Conservation (phyloP, 2,329 filamentous ascomycete species). For the Stemphylium lycopersici region DNA sequence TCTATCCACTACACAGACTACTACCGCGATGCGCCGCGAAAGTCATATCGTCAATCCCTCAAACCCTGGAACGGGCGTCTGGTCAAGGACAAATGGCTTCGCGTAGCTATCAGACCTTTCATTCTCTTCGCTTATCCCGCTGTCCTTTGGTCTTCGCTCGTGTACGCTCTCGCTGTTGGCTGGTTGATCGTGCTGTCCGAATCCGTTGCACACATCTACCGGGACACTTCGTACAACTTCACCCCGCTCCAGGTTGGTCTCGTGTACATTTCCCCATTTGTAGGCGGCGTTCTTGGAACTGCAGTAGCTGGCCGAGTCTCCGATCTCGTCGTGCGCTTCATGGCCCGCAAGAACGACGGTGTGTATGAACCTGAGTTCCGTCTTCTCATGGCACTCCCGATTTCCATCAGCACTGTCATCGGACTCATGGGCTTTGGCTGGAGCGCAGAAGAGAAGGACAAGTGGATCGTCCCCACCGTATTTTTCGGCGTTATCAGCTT, state of each 20-base stretch:
- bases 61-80: constrained; percentile 80
- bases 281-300: constrained; percentile 77
- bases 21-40: constrained; percentile 69
- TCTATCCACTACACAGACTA: constrained; percentile 69
- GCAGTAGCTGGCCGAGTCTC: constrained; percentile 88
- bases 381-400: constrained; percentile 71
- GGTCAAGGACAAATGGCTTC: constrained; percentile 74
- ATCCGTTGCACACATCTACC: constrained; percentile 80
- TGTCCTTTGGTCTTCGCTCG: constrained; percentile 83
- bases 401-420: constrained; percentile 77
- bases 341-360: constrained; percentile 87
- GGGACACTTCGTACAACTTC: constrained; percentile 77
- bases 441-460: constrained; percentile 75
- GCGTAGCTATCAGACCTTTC: constrained; percentile 78
- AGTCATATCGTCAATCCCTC: constrained; percentile 76
- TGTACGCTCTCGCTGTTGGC: constrained; percentile 87
- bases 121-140: constrained; percentile 86
- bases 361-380: constrained; percentile 91
- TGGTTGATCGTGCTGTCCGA: constrained; percentile 97
- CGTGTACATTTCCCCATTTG: constrained; percentile 87
- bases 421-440: constrained; percentile 97
- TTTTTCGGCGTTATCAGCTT: constrained; percentile 95
- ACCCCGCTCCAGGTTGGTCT: constrained; percentile 79
- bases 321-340: constrained; percentile 80
- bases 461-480: constrained; percentile 89